phyloP scores from a whole-genome alignment of 2,329 filamentous ascomycete species.

The Fusarium avenaceum region DNA sequence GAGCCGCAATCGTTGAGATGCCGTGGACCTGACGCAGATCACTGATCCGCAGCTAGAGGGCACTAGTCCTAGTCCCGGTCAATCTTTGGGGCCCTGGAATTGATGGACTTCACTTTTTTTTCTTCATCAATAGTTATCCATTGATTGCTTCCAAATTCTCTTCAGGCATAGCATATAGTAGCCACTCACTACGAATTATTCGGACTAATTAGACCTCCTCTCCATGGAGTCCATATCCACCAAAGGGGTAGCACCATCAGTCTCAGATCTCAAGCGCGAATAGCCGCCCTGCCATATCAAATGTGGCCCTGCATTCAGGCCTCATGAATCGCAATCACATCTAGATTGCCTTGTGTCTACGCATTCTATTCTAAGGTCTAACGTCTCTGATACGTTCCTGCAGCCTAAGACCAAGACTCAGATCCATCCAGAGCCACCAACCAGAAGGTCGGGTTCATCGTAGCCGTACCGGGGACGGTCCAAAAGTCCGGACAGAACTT shows the following conservation, averaged over 20 bases:
- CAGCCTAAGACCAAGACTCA: not conserved
- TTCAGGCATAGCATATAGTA: not conserved
- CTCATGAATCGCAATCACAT: slow-evolving; percentile 18
- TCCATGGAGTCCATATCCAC: slow-evolving; percentile 6
- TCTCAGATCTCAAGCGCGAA: slow-evolving; percentile 15
- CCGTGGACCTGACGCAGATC: slow-evolving; percentile 42
- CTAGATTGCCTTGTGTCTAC: not conserved
- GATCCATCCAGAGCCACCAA: not conserved
- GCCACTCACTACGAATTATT: no score
- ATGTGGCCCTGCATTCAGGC: not conserved
- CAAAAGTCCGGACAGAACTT: no score
- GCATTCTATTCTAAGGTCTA: not conserved
- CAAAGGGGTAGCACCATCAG: slow-evolving; percentile 26
- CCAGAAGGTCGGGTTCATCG: not conserved
- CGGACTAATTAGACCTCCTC: not conserved
- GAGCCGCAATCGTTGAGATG: slow-evolving; percentile 46
- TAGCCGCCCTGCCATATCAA: slow-evolving; percentile 4
- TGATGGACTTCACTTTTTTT: slow-evolving; percentile 30
- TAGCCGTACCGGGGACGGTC: no score
- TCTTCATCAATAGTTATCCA: slow-evolving; percentile 7
- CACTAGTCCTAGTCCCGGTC: slow-evolving; percentile 7
- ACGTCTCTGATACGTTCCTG: not conserved
- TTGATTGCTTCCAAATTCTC: not conserved
- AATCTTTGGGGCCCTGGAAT: slow-evolving; percentile 30
- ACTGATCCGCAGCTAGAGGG: slow-evolving; percentile 47